These are phyloP conservation scores for Stagonosporopsis tanaceti DNA, from an alignment of 2,329 filamentous ascomycete genomes.

Conservation along the genomic window DNA sequence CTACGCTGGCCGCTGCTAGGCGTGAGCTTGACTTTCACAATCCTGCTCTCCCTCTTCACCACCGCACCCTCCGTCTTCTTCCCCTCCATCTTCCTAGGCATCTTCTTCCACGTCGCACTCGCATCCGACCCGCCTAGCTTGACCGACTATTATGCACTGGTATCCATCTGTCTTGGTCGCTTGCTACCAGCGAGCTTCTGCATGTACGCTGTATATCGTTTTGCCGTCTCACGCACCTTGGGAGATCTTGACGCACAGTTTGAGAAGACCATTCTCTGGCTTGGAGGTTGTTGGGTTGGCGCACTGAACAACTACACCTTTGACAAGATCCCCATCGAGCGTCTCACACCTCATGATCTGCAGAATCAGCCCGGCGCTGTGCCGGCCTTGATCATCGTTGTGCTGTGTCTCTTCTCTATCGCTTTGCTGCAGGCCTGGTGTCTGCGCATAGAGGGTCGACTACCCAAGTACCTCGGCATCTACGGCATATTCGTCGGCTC, in stretches of 20 bases:
- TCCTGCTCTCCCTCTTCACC: slow-evolving; percentile 81
- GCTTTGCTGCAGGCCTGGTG: slow-evolving; percentile 80
- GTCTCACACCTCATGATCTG: slow-evolving; percentile 90
- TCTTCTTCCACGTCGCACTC: slow-evolving; percentile 90
- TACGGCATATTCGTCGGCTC: slow-evolving; percentile 73
- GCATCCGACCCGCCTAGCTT: slow-evolving; percentile 85
- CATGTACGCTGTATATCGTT: slow-evolving; percentile 86
- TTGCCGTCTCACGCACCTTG: slow-evolving; percentile 78
- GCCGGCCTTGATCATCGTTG: slow-evolving; percentile 79
- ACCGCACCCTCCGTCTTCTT: slow-evolving; percentile 83
- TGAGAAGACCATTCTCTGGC: slow-evolving; percentile 89
- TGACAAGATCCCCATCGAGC: slow-evolving; percentile 89
- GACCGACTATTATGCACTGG: slow-evolving; percentile 70
- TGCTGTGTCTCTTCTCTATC: slow-evolving; percentile 73
- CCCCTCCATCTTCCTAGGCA: slow-evolving; percentile 78
- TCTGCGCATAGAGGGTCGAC: slow-evolving; percentile 83
- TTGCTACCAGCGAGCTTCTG: slow-evolving; percentile 88
- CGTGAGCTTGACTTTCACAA: slow-evolving; percentile 81
- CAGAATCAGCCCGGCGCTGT: slow-evolving; percentile 88
- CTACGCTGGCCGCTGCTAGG: slow-evolving; percentile 84
- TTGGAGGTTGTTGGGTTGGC: slow-evolving; percentile 90
- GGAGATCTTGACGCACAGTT: slow-evolving; percentile 78
- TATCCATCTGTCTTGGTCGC: slow-evolving; percentile 80
- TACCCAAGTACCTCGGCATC: slow-evolving; percentile 78
- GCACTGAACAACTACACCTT: slow-evolving; percentile 95